Base-by-base conservation (phyloP, 768 basidiomycete genomes). In the Cytidiella melzeri region DNA sequence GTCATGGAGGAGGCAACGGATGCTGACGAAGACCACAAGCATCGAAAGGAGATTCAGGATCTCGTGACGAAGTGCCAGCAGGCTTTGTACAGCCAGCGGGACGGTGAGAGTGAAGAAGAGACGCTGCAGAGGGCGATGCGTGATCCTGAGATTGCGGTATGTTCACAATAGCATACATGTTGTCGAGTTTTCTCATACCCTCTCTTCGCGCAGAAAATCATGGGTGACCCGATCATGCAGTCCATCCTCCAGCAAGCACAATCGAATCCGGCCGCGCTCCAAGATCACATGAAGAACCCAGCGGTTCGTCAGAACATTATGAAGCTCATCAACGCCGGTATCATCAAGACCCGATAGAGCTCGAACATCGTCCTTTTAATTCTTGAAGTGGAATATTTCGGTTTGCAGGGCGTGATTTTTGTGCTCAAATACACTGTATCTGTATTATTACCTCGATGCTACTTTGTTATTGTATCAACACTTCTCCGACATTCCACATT, bases 261-360 rank as follows among this genome's bases (percentile, higher is more conserved):
- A 69, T 60, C 70, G 43, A 83, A 97, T 67, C 95, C 96, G 5
- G 73, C 78, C 40, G 90, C 94, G 20, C 72, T 99, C 51, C 87
- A 90, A 65, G 92, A 96, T 58, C 95, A 99, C 69, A 87, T 98
- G 86, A 92, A 92, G 80, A 96, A 94, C 61, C 85, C 91, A 6
- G 66, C 74, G 27, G 83, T 94, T 26, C 77, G 79, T 37, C 66
- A 73, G 48, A 95, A 94, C 74, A 89, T 96, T 55, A 76, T 82
- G 72, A 94, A 94, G 69, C 74, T 97, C 42, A 73, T 95, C 60
- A 88, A 90, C 50, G 92, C 92, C 24, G 95, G 94, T 50, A 89
- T 97, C 62, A 94, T 97, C 72, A 82, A 77, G 70, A 93, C 92
- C 25, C 53, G 38, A 50, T 45, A 50, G 24, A 20, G 34, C n/a